Evolutionary conservation across 139 green algal species (phyloP).

Genomic region (Klebsormidium nitens): DNA sequence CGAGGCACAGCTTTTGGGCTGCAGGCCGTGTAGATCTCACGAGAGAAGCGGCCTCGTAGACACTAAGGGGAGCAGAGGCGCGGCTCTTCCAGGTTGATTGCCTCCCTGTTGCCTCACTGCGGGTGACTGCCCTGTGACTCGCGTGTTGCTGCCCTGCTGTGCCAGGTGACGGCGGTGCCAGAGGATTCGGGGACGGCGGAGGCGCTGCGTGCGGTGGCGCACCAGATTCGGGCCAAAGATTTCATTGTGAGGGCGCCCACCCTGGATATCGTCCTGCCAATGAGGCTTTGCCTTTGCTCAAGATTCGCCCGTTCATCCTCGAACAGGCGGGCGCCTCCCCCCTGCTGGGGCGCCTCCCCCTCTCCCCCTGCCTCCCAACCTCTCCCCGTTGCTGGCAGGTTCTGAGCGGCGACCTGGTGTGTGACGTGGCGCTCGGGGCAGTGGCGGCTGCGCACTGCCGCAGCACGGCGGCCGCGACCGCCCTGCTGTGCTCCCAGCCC

Average conservation of each 20-base stretch:
- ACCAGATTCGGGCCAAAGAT: constrained; percentile 8
- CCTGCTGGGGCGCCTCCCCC: too few species aligned
- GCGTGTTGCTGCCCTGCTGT: too few species aligned
- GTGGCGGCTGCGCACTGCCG: constrained; percentile 1
- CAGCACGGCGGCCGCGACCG: background rate
- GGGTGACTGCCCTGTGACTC: too few species aligned
- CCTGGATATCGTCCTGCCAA: background rate
- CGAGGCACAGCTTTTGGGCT: too few species aligned
- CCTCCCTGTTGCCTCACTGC: background rate
- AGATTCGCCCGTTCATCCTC: too few species aligned
- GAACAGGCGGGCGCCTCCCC: too few species aligned
- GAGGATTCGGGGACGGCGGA: constrained; percentile 27
- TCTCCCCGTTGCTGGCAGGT: constrained; percentile 2
- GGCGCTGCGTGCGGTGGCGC: constrained; percentile 7
- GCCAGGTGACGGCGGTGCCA: constrained; percentile 19
- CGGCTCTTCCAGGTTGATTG: background rate
- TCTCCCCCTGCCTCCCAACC: too few species aligned
- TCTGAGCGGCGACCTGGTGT: constrained; percentile 5
- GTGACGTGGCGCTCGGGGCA: background rate
- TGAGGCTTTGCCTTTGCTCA: too few species aligned
- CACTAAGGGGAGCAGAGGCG: too few species aligned
- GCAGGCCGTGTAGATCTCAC: too few species aligned
- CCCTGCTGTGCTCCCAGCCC: background rate
- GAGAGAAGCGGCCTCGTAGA: too few species aligned
- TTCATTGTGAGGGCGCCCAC: constrained; percentile 9